These are phyloP conservation scores for Claviceps spartinae DNA, from an alignment of 2,329 filamentous ascomycete genomes.

Conservation along the genomic window DNA sequence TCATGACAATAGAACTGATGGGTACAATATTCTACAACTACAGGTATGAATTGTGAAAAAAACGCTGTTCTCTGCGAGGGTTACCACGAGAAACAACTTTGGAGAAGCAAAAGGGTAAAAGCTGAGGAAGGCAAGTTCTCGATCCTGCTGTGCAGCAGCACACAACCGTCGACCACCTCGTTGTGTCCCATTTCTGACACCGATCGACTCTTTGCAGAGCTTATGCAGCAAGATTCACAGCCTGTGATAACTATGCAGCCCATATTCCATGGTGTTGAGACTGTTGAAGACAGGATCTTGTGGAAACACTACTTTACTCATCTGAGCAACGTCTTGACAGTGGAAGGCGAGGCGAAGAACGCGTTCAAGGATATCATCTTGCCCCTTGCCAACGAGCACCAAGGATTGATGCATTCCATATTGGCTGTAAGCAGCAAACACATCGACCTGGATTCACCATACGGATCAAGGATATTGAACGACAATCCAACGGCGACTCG, in stretches of 20 bases:
- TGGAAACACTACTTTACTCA: conserved; percentile 72
- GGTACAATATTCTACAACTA: background rate
- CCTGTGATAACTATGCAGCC: conserved; percentile 45
- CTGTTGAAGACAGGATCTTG: conserved; percentile 63
- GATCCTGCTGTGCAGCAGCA: background rate
- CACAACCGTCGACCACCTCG: background rate
- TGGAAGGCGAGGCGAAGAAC: conserved; percentile 69
- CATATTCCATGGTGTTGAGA: conserved; percentile 72
- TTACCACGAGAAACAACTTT: conserved; percentile 74
- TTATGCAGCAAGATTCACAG: conserved; percentile 32
- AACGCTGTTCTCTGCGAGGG: conserved; percentile 87
- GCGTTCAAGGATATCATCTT: conserved; percentile 77
- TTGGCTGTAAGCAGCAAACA: conserved; percentile 74
- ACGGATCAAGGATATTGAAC: conserved; percentile 38
- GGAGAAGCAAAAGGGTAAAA: conserved; percentile 73
- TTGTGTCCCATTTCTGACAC: background rate
- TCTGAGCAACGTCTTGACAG: conserved; percentile 66
- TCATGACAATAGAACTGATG: background rate
- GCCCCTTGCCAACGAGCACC: conserved; percentile 66
- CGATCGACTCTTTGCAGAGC: conserved; percentile 23
- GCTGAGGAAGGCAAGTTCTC: conserved; percentile 47
- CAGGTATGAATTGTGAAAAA: conserved; percentile 81
- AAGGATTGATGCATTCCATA: conserved; percentile 81
- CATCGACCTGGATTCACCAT: conserved; percentile 44
- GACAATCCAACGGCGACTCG: conserved; percentile 33